A percentile compares a stretch with the other conserved stretches of the same genome.
These are phyloP conservation scores for Brassica hybrid DNA, from an alignment of 441 rosid genomes.

Conservation along the genomic window DNA sequence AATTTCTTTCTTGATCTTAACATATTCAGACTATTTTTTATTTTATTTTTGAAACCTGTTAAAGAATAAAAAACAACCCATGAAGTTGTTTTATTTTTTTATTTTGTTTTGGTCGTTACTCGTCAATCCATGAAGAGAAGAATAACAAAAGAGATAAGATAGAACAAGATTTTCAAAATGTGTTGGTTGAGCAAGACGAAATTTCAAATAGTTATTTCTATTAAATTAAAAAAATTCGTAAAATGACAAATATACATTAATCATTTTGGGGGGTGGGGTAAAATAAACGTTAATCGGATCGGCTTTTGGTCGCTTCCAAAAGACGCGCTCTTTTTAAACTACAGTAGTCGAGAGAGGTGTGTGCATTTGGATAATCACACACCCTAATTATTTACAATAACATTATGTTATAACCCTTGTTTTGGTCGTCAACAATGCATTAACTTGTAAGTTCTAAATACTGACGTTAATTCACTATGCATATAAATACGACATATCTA, in stretches of 20 bases:
- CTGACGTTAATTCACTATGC: no score
- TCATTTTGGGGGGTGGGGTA: neutral
- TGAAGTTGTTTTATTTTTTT: neutral
- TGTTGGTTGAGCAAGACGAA: neutral
- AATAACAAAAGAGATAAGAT: slow-evolving; percentile 6
- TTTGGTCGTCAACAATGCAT: neutral
- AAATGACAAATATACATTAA: neutral
- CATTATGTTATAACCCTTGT: neutral
- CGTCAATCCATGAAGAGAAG: neutral
- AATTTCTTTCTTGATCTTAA: neutral
- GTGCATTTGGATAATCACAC: slow-evolving; percentile 13
- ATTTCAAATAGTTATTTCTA: neutral
- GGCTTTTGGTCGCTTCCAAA: slow-evolving; percentile 29
- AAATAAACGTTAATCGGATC: neutral
- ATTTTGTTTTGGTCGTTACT: neutral
- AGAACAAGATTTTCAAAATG: neutral
- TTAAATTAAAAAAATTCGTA: neutral
- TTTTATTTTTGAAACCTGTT: neutral
- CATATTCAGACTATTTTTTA: neutral
- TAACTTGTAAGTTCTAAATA: neutral
- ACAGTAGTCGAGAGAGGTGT: slow-evolving; percentile 3
- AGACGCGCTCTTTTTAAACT: neutral
- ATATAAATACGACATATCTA: no score
- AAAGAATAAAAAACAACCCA: neutral
- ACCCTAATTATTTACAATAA: neutral